Percentiles rank a stretch among this genome's conserved stretches.
These are phyloP conservation scores for Mycena maculata DNA, from an alignment of 768 basidiomycete genomes.

Conservation along the genomic window DNA sequence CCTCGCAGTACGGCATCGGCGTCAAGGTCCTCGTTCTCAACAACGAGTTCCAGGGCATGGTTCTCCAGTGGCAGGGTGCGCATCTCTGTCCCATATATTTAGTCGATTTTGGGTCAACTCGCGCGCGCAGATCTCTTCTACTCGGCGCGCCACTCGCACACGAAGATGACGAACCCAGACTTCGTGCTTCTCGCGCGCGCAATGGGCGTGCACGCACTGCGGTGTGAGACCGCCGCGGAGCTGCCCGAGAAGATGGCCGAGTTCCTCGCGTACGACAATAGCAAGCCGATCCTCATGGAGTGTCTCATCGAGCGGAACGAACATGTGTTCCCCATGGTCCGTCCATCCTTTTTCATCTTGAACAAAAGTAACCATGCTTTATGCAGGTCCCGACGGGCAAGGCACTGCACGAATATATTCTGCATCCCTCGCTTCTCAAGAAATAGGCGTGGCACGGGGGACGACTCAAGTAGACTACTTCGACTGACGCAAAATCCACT, in stretches of 20 bases:
- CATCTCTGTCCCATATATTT: no score
- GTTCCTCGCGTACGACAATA: constrained; percentile 93
- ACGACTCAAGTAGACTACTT: no score
- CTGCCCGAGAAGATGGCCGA: constrained; percentile 98
- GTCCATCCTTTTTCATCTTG: constrained; percentile 23
- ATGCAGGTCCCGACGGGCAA: constrained; percentile 88
- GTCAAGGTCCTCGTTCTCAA: constrained; percentile 94
- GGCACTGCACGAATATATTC: constrained; percentile 90
- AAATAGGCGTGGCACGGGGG: neutral
- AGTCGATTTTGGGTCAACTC: neutral
- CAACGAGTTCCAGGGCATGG: constrained; percentile 99
- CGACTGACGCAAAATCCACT: neutral
- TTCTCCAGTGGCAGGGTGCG: constrained; percentile 97
- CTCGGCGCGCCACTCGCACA: constrained; percentile 96
- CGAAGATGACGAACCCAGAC: constrained; percentile 94
- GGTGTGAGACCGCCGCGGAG: constrained; percentile 76
- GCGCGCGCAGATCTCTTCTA: constrained; percentile 85
- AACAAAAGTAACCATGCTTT: neutral
- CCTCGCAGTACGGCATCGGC: constrained; percentile 90
- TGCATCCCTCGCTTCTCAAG: constrained; percentile 68
- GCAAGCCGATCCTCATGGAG: constrained; percentile 91
- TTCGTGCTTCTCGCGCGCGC: constrained; percentile 90
- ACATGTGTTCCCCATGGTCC: constrained; percentile 92
- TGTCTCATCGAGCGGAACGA: constrained; percentile 86
- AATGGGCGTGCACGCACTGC: constrained; percentile 93